Base-by-base conservation (phyloP, 352 stramenopile genomes). In the Globisporangium cederbergense region DNA sequence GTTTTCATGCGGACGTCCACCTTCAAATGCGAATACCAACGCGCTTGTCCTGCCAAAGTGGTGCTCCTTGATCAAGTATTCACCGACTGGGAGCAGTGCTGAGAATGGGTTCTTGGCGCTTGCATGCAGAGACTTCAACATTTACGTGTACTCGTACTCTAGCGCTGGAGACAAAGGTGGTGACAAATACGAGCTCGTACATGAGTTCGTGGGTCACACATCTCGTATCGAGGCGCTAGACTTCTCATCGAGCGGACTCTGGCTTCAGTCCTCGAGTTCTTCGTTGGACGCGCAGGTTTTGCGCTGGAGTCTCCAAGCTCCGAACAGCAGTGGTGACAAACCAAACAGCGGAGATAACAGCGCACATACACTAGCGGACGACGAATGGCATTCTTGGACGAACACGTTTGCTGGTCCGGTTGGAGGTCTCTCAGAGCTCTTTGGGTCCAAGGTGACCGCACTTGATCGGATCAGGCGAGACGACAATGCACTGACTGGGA, bases 181-280 rank as follows among this genome's bases (percentile, higher is more conserved):
- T 22, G 72, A 81, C 25, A 65, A 45, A 3, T 81, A 79, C 58
- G 77, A 85, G 11, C 58, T 89, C 51, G 49, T 70, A 2, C 72
- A 89, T 45, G 76, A 75, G 8, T 91, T 93, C 64, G 68, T 78
- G 1, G 85, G 84, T 0, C 88, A 95, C 53, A 90, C 81, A 0
- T 73, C 74, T 2, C 82, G 70, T 40, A 75, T 96, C 16, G 62
- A 68, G 1, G 66, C 88, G 34, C 66, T 96, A 2, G 88, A 96
- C 55, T 96, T 90, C 45, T 88, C 77, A 2, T 22, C 75, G 3
- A 72, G 91, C 55, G 68, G 70, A 2, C 55, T 68, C 13, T 92
- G 84, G 73, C 65, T 96, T 13, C 84, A 90, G 51, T 90, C 81
- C 11, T 76, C 79, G 0, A 93, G 76, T 0, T 80, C 72, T 1